Evolutionary conservation across 805 yeast genomes (phyloP), one percentile per base, ranked within the genome.

Genomic region (Saturnispora besseyi): DNA sequence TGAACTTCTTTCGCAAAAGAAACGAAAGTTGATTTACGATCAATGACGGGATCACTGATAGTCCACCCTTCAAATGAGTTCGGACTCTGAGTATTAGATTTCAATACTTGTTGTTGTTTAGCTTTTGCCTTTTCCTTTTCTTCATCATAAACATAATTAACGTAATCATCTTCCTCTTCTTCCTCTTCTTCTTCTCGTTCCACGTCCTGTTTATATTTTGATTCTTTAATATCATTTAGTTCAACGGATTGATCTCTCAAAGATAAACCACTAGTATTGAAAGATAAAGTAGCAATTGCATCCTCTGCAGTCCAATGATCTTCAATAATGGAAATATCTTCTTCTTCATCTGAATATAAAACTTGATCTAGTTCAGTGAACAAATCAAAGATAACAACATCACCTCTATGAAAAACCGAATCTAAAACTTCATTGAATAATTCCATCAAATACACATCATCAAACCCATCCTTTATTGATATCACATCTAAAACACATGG

Each of bases 1-100:
- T 72, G 61, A 0, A 82, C 91, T 44, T 64, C 67, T 34, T 79
- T 69, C 0, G 90, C 87, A 61, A 79, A 84, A 0, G 85, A 97
- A 46, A 88, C 75, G 58, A 91, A 91, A 1, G 87, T 82, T 0
- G 96, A 88, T 12, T 87, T 88, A 50, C 97, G 69, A 63, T 91
- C 99, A 1, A 74, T 68, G 1, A 90, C 75, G 0, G 95, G 85
- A 1, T 85, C 95, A 1, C 95, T 83, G 10, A 74, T 72, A 0
- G 68, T 59, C 98, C 98, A 93, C 1, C 83, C 84, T 38, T 71
- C 76, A n/a, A 85, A 63, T 0, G 40, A 78, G 78, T 55, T 84
- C 78, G 0, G 13, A 11, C 4, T 46, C 44, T 21, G 33, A 9
- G 24, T 55, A 48, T 6, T 41, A 22, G 37, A 26, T 44, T 8